Evolutionary conservation across 441 rosid species (phyloP), one percentile per base, ranked within the genome.

Genomic region (Syzygium malaccense): DNA sequence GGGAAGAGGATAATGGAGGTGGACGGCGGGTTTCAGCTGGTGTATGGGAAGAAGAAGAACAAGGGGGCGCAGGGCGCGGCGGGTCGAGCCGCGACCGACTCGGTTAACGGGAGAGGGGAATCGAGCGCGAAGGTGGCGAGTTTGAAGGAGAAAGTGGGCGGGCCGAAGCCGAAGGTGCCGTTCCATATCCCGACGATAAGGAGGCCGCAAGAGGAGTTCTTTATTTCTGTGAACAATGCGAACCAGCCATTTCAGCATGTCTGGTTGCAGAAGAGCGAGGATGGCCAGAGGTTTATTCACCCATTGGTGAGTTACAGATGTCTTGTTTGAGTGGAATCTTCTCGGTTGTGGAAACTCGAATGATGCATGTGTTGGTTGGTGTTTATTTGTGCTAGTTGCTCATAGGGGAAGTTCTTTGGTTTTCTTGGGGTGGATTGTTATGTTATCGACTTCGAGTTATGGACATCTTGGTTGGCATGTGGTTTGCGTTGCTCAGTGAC

Each of bases 241-340:
- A 97, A 95, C 92, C 89, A 87, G 88, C 96, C 95, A 1, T 97
- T 98, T 91, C 94, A 94, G 75, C 99, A 98, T 92, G 95, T 96
- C 88, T 95, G 96, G 98, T 84, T 98, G 95, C 91, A 94, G 90
- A 95, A 83, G 92, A 94, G 93, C 86, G 98, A 94, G 51, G 98
- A 97, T 49, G 95, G 91, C 79, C 91, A 88, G 90, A 91, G 91
- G 45, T 92, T 92, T 85, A 87, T 98, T 94, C 99, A 98, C 91
- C 99, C 99, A 32, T 91, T 98, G 97, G 99, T 98, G 90, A 91
- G 99, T 94, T 58, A 71, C 64, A 32, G 4, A 71, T 54, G 26
- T 25, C 56, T 58, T 55, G 18, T 84, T 86, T 45, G 32, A 51
- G 89, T 64, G n/a, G 53, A 75, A 37, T 83, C 78, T 37, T 86